phyloP scores from a whole-genome alignment of 805 yeast genomes.

The Candida stauntonica region DNA sequence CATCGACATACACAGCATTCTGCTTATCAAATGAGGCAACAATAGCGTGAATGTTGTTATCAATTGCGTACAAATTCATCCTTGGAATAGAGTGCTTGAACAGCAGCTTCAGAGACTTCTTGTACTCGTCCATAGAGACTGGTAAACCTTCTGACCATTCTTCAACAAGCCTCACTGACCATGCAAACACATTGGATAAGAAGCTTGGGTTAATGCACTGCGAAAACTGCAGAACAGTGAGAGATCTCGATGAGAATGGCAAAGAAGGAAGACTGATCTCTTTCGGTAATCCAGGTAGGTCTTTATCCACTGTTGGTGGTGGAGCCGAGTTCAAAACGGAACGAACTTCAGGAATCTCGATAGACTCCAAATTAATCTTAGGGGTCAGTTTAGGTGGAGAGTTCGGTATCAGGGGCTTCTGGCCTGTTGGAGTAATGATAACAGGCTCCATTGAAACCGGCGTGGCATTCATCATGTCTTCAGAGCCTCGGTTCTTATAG shows the following conservation, averaged over 20 bases:
- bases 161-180: conserved; percentile 46
- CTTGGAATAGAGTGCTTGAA: conserved; percentile 48
- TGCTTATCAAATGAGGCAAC: conserved; percentile 37
- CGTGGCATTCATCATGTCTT: background rate
- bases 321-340: background rate
- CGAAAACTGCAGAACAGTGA: conserved; percentile 45
- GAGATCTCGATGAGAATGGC: conserved; percentile 49
- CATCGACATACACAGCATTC: conserved; percentile 40
- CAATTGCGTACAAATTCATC: conserved; percentile 45
- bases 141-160: conserved; percentile 50
- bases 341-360: conserved; percentile 11
- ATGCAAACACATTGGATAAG: conserved; percentile 44
- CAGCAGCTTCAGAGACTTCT: conserved; percentile 46
- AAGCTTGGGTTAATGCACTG: conserved; percentile 44
- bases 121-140: conserved; percentile 48
- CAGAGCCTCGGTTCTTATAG: conserved; percentile 1
- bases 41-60: conserved; percentile 47
- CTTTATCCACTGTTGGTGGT: conserved; percentile 5
- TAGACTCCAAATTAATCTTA: conserved; percentile 8
- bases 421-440: background rate
- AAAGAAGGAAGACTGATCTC: conserved; percentile 45
- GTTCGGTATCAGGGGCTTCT: background rate
- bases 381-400: background rate
- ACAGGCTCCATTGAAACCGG: conserved; percentile 3
- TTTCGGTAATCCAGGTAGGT: conserved; percentile 39